Evolutionary conservation across 768 basidiomycete genomes (phyloP).

Genomic region (Podaxis mareebaensis): DNA sequence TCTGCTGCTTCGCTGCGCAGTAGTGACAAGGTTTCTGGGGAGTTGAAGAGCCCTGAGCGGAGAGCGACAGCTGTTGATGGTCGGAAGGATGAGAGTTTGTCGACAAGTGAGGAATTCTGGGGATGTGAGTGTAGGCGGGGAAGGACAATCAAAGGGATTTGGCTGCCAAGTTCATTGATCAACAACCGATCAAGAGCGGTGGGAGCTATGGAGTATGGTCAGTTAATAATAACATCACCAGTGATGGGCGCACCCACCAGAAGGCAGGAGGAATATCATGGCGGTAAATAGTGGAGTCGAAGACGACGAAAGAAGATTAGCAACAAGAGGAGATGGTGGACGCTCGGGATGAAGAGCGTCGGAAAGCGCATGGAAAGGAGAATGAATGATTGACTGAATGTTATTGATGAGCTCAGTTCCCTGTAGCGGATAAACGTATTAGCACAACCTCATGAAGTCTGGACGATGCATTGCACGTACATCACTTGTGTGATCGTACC

Average conservation of each 20-base stretch:
- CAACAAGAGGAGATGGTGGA: conserved; percentile 50
- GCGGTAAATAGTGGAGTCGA: conserved; percentile 62
- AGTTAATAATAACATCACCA: conserved; percentile 13
- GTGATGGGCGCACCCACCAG: conserved; percentile 35
- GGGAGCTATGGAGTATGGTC: conserved; percentile 27
- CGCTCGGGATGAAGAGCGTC: conserved; percentile 54
- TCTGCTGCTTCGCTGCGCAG: conserved; percentile 67
- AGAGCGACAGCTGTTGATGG: conserved; percentile 53
- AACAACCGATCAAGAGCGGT: conserved; percentile 44
- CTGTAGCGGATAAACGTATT: conserved; percentile 21
- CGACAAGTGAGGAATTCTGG: conserved; percentile 23
- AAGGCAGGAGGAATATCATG: conserved; percentile 52
- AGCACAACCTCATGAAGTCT: background rate
- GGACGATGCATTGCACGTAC: conserved; percentile 36
- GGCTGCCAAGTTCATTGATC: conserved; percentile 47
- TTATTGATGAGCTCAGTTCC: conserved; percentile 31
- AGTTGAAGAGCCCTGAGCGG: conserved; percentile 61
- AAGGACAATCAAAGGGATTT: conserved; percentile 60
- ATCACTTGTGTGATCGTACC: conserved; percentile 42
- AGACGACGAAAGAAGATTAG: conserved; percentile 57
- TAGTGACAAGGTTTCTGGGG: conserved; percentile 57
- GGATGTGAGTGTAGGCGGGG: conserved; percentile 39
- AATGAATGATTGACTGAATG: conserved; percentile 47
- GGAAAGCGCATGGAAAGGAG: conserved; percentile 54
- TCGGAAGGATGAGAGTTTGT: conserved; percentile 54